Base-by-base conservation (phyloP, 371 early-diverging fungal genomes). In the Mortierella sp. region DNA sequence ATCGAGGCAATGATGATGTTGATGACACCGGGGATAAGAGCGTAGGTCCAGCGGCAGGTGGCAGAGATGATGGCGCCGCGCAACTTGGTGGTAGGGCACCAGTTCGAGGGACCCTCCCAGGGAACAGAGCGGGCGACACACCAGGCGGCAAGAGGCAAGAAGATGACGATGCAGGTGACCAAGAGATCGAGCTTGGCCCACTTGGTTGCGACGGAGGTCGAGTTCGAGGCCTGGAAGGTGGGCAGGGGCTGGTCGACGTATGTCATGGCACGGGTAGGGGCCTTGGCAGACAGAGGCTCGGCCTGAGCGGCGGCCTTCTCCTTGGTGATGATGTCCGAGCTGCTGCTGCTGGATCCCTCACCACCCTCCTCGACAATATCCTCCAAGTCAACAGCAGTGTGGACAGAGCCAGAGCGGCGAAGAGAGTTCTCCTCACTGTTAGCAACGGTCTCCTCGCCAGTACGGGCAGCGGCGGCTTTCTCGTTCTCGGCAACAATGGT, bases 181-280 rank as follows among this genome's bases (percentile, higher is more conserved):
- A 71, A 63, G 26, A 82, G 45, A 14, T 82, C 82, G n/a, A 82
- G 66, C 58, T 70, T 82, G 66, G 82, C 82, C 78, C 74, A 74
- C 16, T 70, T 74, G n/a, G 74, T 77, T 0, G 82, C 68, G 11
- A 77, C 71, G 9, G 74, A 48, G 44, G 71, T 64, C 39, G 78
- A 77, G 58, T 71, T 64, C 1, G 71, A 37, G 53, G 77, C 82
- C 31, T 82, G 82, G 78, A 82, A 82, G 2, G 82, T 82, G 22
- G 82, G 82, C 58, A 82, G 41, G 16, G 72, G 69, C 9, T 71
- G 82, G 63, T 82, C 73, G 34, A 69, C 13, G 69, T 82, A 82
- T 53, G 82, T 77, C 77, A 82, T 74, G n/a, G 66, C 71, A 26
- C 68, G 66, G 22, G 74, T 77, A 64, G 82, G 77, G 4, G 82